phyloP scores from a whole-genome alignment of 1,284 basidiomycete species.

The Apiotrichum veenhuisii region DNA sequence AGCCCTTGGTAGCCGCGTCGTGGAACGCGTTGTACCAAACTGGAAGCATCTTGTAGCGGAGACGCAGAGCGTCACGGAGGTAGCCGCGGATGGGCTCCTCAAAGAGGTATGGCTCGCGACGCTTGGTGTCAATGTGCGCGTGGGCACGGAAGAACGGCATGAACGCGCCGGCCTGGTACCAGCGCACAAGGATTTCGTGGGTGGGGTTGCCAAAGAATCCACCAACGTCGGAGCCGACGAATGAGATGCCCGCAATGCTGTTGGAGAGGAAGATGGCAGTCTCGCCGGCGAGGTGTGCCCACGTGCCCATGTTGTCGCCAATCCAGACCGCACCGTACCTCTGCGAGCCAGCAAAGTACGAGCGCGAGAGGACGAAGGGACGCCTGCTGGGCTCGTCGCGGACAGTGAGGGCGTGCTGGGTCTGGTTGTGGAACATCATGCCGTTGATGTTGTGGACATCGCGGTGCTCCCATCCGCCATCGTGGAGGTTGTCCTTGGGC shows the following conservation, averaged over 20 bases:
- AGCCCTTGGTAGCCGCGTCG: constrained; percentile 72
- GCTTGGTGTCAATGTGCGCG: constrained; percentile 96
- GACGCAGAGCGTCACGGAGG: constrained; percentile 70
- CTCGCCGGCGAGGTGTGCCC: constrained; percentile 91
- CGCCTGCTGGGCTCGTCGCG: constrained; percentile 72
- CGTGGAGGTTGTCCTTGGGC: constrained; percentile 89
- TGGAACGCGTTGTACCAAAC: constrained; percentile 97
- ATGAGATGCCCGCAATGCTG: constrained; percentile 89
- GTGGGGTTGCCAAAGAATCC: constrained; percentile 98
- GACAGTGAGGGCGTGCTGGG: constrained; percentile 72
- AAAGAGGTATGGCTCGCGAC: constrained; percentile 89
- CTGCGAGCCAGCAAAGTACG: constrained; percentile 94
- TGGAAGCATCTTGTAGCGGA: constrained; percentile 84
- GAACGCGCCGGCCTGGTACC: constrained; percentile 95
- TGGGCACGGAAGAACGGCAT: constrained; percentile 98
- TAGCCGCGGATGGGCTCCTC: constrained; percentile 83
- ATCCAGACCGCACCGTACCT: constrained; percentile 98
- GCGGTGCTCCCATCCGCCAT: constrained; percentile 90
- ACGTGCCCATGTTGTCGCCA: constrained; percentile 94
- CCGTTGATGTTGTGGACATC: constrained; percentile 62
- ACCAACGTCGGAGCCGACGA: constrained; percentile 91
- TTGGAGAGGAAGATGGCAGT: constrained; percentile 91
- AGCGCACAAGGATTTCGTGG: constrained; percentile 89
- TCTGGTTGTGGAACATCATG: constrained; percentile 66
- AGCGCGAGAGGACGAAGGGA: constrained; percentile 91